Evolutionary conservation across 257 asterid species (phyloP).

Genomic region (Penstemon barbatus): DNA sequence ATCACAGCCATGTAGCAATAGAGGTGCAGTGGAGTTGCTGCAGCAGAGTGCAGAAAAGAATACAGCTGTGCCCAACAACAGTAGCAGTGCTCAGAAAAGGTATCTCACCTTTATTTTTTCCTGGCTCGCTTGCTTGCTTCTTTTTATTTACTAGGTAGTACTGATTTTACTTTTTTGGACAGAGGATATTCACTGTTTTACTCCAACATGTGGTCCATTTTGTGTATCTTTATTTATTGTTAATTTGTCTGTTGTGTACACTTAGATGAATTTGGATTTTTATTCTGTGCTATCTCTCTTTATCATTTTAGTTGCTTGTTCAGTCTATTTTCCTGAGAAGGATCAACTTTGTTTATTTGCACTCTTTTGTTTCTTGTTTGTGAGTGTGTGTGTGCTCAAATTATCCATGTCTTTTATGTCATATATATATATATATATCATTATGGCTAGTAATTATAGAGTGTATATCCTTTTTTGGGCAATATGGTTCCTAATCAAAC

Average conservation of each 20-base stretch:
- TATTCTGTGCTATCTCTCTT: neutral
- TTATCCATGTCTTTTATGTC: neutral
- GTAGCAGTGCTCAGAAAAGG: slow-evolving; percentile 84
- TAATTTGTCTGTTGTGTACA: slow-evolving; percentile 23
- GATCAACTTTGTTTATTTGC: neutral
- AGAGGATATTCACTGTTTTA: slow-evolving; percentile 60
- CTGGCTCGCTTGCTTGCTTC: slow-evolving; percentile 20
- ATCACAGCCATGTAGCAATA: slow-evolving; percentile 51
- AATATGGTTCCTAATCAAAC: slow-evolving; percentile 4
- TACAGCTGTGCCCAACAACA: slow-evolving; percentile 65
- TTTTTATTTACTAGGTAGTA: slow-evolving; percentile 23
- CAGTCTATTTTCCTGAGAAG: slow-evolving; percentile 18
- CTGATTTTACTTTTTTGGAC: slow-evolving; percentile 23
- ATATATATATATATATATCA: neutral
- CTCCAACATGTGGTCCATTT: slow-evolving; percentile 52
- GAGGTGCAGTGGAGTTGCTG: slow-evolving; percentile 39
- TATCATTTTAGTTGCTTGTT: slow-evolving; percentile 7
- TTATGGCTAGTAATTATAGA: neutral
- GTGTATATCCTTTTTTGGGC: neutral
- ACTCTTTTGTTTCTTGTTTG: neutral
- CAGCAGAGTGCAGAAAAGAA: slow-evolving; percentile 48
- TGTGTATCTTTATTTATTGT: slow-evolving; percentile 19
- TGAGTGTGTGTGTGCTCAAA: neutral
- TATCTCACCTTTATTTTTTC: slow-evolving; percentile 38
- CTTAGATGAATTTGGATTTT: neutral